Conservation (phyloP, 352 stramenopile species). For the Globisporangium apiculatum region DNA sequence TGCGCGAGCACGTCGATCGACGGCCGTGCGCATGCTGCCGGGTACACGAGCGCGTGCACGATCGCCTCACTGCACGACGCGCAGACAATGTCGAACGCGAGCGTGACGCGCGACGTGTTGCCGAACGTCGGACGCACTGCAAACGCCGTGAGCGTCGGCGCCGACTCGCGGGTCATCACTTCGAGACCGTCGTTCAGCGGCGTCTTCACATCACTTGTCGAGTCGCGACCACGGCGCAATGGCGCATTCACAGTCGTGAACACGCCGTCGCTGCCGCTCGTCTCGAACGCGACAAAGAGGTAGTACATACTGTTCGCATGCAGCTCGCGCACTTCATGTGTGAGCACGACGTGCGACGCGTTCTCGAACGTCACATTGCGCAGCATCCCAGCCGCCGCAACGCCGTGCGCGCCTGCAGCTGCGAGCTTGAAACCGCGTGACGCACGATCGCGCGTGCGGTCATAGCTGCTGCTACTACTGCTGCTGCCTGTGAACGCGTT, state of each 20-base stretch:
- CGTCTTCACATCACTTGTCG: constrained; percentile 27
- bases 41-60: constrained; percentile 48
- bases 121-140: constrained; percentile 42
- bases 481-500: constrained; percentile 25
- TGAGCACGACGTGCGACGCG: constrained; percentile 29
- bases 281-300: constrained; percentile 76
- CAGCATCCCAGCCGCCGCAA: constrained; percentile 44
- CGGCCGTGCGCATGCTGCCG: constrained; percentile 20
- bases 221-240: constrained; percentile 16
- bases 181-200: constrained; percentile 34
- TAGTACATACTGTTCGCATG: constrained; percentile 42
- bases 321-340: constrained; percentile 31
- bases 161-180: constrained; percentile 39
- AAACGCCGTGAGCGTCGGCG: constrained; percentile 38
- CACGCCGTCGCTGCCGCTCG: constrained; percentile 48
- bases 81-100: constrained; percentile 54
- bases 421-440: constrained; percentile 22
- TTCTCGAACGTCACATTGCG: constrained; percentile 35
- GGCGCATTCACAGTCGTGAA: constrained; percentile 67
- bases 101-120: constrained; percentile 40
- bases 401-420: constrained; percentile 20
- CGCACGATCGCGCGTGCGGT: not conserved
- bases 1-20: constrained; percentile 9
- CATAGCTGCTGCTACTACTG: constrained; percentile 6
- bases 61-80: constrained; percentile 37